phyloP scores from a whole-genome alignment of 2,329 filamentous ascomycete genomes.

The Aphanoascus verrucosus region DNA sequence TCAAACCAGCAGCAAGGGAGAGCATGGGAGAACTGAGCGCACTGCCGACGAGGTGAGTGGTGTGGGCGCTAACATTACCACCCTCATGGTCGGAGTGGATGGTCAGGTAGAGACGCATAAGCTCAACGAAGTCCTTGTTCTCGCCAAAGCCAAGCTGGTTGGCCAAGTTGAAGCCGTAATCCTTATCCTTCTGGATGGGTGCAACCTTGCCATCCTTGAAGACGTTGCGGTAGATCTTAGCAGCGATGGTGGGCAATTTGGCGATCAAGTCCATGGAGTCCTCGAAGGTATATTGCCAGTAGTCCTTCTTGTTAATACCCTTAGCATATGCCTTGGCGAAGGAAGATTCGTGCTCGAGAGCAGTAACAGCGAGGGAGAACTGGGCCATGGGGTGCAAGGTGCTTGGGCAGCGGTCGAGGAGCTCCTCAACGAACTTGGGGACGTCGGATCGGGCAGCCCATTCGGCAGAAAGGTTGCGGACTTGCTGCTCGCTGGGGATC shows the following conservation, averaged over 20 bases:
- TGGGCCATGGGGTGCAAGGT: slow-evolving; percentile 99
- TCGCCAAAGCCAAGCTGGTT: slow-evolving; percentile 96
- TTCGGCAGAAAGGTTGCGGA: slow-evolving; percentile 93
- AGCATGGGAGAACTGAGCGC: slow-evolving; percentile 96
- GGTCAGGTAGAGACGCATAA: slow-evolving; percentile 97
- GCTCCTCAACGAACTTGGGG: slow-evolving; percentile 96
- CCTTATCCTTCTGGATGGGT: slow-evolving; percentile 94
- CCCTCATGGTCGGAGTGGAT: slow-evolving; percentile 99
- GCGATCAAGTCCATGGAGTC: slow-evolving; percentile 99
- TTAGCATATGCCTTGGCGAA: slow-evolving; percentile 99
- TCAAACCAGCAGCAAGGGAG: slow-evolving; percentile 89
- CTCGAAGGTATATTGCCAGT: slow-evolving; percentile 99
- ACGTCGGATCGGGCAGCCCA: slow-evolving; percentile 96
- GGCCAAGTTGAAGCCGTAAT: slow-evolving; percentile 98
- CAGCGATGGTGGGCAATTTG: slow-evolving; percentile 95
- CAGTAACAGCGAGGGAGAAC: slow-evolving; percentile 94
- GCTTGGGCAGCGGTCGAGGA: slow-evolving; percentile 98
- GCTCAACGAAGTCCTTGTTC: slow-evolving; percentile 94
- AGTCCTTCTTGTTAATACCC: slow-evolving; percentile 98
- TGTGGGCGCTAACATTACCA: slow-evolving; percentile 97
- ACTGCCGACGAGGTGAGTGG: slow-evolving; percentile 92
- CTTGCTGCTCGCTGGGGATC: slow-evolving; percentile 95
- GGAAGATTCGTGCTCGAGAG: slow-evolving; percentile 94
- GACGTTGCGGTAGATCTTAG: slow-evolving; percentile 99
- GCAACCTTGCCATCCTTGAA: slow-evolving; percentile 99